Base-by-base conservation (phyloP, 2,329 filamentous ascomycete genomes). In the Spiromastix sp. region DNA sequence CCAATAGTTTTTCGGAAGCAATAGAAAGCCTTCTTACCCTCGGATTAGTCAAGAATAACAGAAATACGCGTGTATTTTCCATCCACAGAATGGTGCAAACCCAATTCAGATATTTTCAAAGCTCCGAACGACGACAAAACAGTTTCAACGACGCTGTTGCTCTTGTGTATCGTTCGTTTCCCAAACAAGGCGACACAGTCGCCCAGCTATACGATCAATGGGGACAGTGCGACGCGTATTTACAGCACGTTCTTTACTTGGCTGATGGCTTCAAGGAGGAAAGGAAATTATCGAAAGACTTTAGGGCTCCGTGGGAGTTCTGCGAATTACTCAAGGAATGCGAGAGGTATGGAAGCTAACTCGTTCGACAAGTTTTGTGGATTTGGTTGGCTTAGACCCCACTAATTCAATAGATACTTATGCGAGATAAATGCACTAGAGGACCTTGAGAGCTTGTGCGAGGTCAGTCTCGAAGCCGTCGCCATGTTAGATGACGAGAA, bases 121-220 rank as follows among this genome's bases (percentile, higher is more conserved):
- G 15, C 8, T 13, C 12, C 7, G 15, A 30, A 13, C 11, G 13
- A 8, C 11, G 27, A 16, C 27, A 30, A 13, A 30, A 8, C 11
- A 30, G 11, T 8, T 30, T 30, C 11, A n/a, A 30, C 27, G 27
- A n/a, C 7, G 12, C 27, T 7, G 11, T 30, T n/a, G n/a, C 27
- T 30, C 27, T 16, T 7, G 27, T 30, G 6, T 30, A 30, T 24
- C 21, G n/a, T 24, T n/a, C n/a, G n/a, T 24, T 24, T n/a, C 21
- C 21, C 7, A 24, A 24, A 7, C 27, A 30, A 16, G 15, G 13
- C 8, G 15, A 30, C 27, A 30, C 27, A 13, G 13, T 7, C 13
- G 21, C 21, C n/a, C 27, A 30, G 27, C 12, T 30, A 16, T 30
- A 30, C 15, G 27, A 30, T 8, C 27, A 30, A 8, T 30, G 27